Evolutionary conservation across 1,139 yeast species (phyloP), one percentile per base, ranked within the genome.

Genomic region (Protomyces inundatus): DNA sequence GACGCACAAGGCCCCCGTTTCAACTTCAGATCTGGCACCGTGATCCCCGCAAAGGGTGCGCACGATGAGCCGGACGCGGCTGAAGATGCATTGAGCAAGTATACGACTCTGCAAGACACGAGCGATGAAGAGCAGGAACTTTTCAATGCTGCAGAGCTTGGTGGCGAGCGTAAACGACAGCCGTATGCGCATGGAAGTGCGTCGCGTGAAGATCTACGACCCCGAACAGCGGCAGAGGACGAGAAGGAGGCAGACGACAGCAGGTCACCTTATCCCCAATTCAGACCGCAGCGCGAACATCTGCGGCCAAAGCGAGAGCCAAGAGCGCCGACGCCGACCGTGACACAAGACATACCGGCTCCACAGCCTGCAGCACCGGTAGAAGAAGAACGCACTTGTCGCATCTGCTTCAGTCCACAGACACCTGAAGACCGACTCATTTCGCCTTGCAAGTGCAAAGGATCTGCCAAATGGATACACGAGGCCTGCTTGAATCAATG

Each of bases 381-480:
- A 12, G 46, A 23, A 53, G 62, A 59, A 30, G 63, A 42, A 35
- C 64, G 64, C n/a, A 54, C 56, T 14, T 60, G 64, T 39, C 64
- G 64, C 9, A 54, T 54, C 23, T 60, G 59, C 36, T 54, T 60
- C 51, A 52, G 48, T 7, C 59, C 64, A 14, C 57, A 50, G 39
- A 23, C 51, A 6, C 53, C 55, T 12, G 62, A 58, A 32, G 62
- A 58, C 9, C 53, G 46, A 40, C 42, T 58, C 42, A 58, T 58
- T 12, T 58, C 62, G 12, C 62, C 62, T 9, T 58, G 62, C 56
- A 51, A 58, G 23, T 58, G 62, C 32, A 50, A 55, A 12, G 64
- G 64, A 7, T 53, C 64, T 7, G 37, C 53, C 35, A 54, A 54
- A 37, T 60, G 64, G 64, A 60, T 60, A 6, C 64, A 60, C 54